A percentile compares a stretch with the other conserved stretches of the same genome.
phyloP scores from a whole-genome alignment of 208 protist species.

The Sergeia podlipaevii region DNA sequence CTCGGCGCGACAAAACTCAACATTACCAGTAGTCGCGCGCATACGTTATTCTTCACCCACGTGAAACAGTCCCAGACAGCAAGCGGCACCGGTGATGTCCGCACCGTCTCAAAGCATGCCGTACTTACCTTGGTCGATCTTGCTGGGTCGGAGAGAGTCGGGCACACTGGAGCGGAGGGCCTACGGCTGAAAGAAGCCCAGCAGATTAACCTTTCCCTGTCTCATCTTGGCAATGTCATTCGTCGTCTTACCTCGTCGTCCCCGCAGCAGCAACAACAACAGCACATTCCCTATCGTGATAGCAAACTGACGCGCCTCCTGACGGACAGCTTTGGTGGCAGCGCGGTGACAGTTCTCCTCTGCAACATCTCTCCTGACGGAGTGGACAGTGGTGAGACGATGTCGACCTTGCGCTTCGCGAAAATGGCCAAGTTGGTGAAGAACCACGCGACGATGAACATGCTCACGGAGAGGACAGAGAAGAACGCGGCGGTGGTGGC shows the following conservation, averaged over 20 bases:
- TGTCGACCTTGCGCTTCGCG: slow-evolving; percentile 85
- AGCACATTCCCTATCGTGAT: slow-evolving; percentile 86
- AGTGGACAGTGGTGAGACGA: slow-evolving; percentile 51
- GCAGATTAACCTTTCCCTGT: slow-evolving; percentile 91
- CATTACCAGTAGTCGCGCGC: slow-evolving; percentile 72
- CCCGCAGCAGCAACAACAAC: neutral
- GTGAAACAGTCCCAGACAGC: slow-evolving; percentile 23
- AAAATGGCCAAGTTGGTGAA: slow-evolving; percentile 44
- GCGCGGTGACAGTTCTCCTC: slow-evolving; percentile 71
- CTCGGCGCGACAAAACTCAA: slow-evolving; percentile 80
- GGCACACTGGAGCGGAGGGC: slow-evolving; percentile 70
- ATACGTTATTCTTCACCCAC: slow-evolving; percentile 77
- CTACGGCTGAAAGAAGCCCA: slow-evolving; percentile 75
- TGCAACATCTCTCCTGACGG: slow-evolving; percentile 70
- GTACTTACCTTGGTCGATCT: slow-evolving; percentile 90
- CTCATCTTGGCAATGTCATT: slow-evolving; percentile 89
- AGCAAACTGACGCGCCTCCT: slow-evolving; percentile 90
- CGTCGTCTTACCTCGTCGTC: slow-evolving; percentile 25
- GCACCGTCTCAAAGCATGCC: slow-evolving; percentile 19
- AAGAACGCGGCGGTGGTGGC: neutral
- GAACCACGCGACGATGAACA: slow-evolving; percentile 35
- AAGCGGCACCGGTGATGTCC: neutral
- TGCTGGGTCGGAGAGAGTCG: slow-evolving; percentile 88
- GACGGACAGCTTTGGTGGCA: slow-evolving; percentile 77
- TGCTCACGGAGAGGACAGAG: slow-evolving; percentile 8